These are phyloP conservation scores for Eucalyptus marginata DNA, from an alignment of 345 rosid genomes.

Conservation along the genomic window DNA sequence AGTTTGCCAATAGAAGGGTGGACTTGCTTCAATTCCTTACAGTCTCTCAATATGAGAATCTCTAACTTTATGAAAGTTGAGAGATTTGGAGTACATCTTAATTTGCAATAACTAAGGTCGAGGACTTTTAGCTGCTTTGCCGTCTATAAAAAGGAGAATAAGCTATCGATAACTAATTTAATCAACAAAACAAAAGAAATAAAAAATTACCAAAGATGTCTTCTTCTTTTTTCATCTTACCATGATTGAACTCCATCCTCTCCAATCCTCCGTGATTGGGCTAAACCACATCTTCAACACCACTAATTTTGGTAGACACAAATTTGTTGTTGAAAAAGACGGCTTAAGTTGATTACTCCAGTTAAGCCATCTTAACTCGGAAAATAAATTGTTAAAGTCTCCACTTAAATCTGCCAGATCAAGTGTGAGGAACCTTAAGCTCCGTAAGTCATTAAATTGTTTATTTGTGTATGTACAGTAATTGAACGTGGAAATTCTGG, in stretches of 20 bases:
- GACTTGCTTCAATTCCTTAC: accelerated
- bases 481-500: accelerated
- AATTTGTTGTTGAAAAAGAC: accelerated
- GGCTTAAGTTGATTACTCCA: accelerated
- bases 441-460: too few relatives aligned
- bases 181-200: accelerated
- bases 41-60: accelerated
- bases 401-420: accelerated
- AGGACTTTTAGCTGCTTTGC: not conserved
- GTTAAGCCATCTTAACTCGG: too few relatives aligned
- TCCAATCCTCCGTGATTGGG: accelerated
- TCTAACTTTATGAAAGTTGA: accelerated
- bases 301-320: not conserved
- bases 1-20: not conserved
- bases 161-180: accelerated
- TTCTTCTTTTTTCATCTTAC: not conserved
- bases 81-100: not conserved
- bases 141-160: not conserved
- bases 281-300: accelerated
- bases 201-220: not conserved
- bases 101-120: accelerated
- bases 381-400: too few relatives aligned
- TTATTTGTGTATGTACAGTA: too few relatives aligned
- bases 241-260: not conserved
- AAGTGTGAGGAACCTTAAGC: too few relatives aligned